These are phyloP conservation scores for Alternaria arborescens DNA, from an alignment of 2,329 filamentous ascomycete genomes.

Conservation along the genomic window DNA sequence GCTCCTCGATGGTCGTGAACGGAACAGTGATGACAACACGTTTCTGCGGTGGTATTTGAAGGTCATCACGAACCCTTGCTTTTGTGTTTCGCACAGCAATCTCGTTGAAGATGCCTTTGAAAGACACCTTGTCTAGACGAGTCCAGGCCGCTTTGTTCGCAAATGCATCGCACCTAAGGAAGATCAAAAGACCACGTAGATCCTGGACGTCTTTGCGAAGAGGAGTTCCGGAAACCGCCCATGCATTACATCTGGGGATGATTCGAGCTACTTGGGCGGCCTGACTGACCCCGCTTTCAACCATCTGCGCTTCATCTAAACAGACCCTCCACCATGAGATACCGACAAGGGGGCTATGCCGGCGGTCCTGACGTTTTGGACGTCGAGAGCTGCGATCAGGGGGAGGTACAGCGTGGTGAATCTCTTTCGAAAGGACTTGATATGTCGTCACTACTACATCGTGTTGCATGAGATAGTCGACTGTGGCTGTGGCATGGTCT, in stretches of 20 bases:
- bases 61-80: constrained; percentile 77
- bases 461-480: constrained; percentile 58
- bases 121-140: constrained; percentile 71
- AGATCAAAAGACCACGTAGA: constrained; percentile 80
- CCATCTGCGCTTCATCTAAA: constrained; percentile 84
- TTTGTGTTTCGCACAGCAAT: constrained; percentile 89
- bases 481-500: constrained; percentile 49
- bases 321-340: constrained; percentile 88
- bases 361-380: constrained; percentile 70
- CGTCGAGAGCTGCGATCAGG: constrained; percentile 75
- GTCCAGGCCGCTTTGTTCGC: constrained; percentile 73
- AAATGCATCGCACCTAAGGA: constrained; percentile 81
- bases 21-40: constrained; percentile 88
- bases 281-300: constrained; percentile 86
- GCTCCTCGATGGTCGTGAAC: constrained; percentile 89
- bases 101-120: constrained; percentile 72
- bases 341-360: constrained; percentile 78
- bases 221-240: constrained; percentile 92
- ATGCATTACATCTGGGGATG: constrained; percentile 85
- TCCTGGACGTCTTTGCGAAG: constrained; percentile 82
- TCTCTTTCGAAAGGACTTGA: constrained; percentile 76
- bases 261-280: constrained; percentile 81
- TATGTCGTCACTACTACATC: constrained; percentile 72
- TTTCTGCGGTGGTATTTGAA: constrained; percentile 81
- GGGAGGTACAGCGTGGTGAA: constrained; percentile 76